These are phyloP conservation scores for Paracoccidioides brasiliensis DNA, from an alignment of 2,329 filamentous ascomycete species.

Conservation along the genomic window DNA sequence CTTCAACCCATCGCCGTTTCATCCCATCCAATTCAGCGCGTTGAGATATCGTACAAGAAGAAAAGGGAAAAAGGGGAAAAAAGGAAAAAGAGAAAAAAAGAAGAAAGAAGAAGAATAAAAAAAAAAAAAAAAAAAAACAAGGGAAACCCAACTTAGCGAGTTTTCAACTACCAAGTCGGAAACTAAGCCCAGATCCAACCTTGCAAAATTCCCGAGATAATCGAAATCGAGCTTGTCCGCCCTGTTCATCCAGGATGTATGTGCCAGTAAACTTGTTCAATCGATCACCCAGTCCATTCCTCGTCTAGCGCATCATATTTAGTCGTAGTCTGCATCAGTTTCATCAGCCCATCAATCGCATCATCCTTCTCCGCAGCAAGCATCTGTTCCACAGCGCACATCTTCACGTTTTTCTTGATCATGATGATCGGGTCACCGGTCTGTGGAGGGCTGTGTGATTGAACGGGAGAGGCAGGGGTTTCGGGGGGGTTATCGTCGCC, in stretches of 20 bases:
- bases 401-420: constrained; percentile 9
- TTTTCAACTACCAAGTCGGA: too few relatives aligned
- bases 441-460: constrained; percentile 24
- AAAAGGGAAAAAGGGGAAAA: not conserved
- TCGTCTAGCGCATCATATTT: constrained; percentile 15
- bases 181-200: not conserved
- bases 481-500: not conserved
- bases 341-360: constrained; percentile 27
- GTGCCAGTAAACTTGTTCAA: not conserved
- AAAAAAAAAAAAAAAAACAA: not conserved
- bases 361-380: constrained; percentile 21
- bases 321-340: constrained; percentile 26
- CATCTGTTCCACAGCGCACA: constrained; percentile 11
- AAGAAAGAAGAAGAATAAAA: not conserved
- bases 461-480: constrained; percentile 19
- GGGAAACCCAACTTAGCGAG: not conserved
- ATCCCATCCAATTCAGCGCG: not conserved
- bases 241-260: not conserved
- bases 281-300: constrained; percentile 13
- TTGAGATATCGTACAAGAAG: not conserved
- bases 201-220: not conserved
- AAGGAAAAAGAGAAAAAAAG: not conserved
- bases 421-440: constrained; percentile 15
- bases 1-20: not conserved
- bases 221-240: not conserved